Evolutionary conservation across 2,329 filamentous ascomycete species (phyloP), one percentile per base, ranked within the genome.

Genomic region (Massarina eburnea): DNA sequence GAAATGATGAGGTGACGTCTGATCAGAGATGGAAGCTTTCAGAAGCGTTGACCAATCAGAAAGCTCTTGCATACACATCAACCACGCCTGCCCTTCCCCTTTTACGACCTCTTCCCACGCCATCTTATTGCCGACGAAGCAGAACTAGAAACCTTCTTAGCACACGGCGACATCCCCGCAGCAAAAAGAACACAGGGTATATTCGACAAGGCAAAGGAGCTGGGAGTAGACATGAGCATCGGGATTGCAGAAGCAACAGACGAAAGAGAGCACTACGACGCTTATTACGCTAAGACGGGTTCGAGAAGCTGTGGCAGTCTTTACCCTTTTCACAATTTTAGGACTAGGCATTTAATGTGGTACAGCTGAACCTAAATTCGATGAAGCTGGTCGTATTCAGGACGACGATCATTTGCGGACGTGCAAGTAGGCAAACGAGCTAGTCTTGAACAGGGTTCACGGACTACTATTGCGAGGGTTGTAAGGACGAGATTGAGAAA

Each of bases 31-130:
- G 24, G 6, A 10, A 26, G 24, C 24, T 26, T 26, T 26, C n/a
- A 10, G 24, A 26, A 26, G 24, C 24, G 6, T 26, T 26, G 24
- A 26, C 24, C 24, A 26, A 26, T 26, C 24, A 10, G 24, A 10
- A 7, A 26, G 24, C 24, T 26, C 24, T 26, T 26, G 24, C n/a
- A n/a, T n/a, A n/a, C n/a, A n/a, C n/a, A n/a, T n/a, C n/a, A n/a
- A n/a, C n/a, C n/a, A n/a, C n/a, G n/a, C n/a, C 10, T 10, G 24
- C 6, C 10, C 24, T 26, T 26, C 24, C 24, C 24, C 7, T 26
- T 10, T 80, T 22, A 80, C 78, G 1, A 80, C 78, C 0, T 81
- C 68, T 81, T 80, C 54, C 77, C 78, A 0, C 71, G 75, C 8
- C 71, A 76, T 49, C 58, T 79, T 36, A 72, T 80, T 45, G 60